phyloP scores from a whole-genome alignment of 805 yeast genomes.

The Saccharomycopsis fermentans region DNA sequence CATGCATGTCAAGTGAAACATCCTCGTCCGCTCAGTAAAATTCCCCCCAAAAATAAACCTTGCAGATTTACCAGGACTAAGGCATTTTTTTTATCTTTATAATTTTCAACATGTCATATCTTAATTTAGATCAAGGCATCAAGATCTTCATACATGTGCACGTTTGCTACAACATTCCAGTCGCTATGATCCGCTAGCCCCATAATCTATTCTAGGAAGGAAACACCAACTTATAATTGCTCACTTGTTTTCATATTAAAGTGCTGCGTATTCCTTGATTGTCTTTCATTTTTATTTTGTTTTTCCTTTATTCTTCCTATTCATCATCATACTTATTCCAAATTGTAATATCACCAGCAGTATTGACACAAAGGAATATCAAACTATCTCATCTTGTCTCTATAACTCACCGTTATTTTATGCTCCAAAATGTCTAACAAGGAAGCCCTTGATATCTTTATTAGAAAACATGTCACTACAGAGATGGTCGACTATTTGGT shows the following conservation, averaged over 20 bases:
- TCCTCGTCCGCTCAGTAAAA: not conserved
- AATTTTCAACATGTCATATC: not conserved
- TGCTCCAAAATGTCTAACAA: conserved; percentile 15
- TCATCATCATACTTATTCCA: not conserved
- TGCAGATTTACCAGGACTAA: not conserved
- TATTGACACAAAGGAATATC: not conserved
- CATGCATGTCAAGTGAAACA: conserved; percentile 1
- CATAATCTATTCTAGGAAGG: not conserved
- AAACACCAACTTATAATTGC: not conserved
- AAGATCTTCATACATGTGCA: not conserved
- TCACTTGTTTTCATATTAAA: not conserved
- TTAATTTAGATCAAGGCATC: not conserved
- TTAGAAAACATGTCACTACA: conserved; percentile 19
- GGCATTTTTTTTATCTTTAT: not conserved
- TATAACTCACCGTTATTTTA: not conserved
- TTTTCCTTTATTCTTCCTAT: not conserved
- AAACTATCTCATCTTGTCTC: not conserved
- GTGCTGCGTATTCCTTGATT: not conserved
- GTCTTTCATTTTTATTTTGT: not conserved
- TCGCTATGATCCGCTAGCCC: not conserved
- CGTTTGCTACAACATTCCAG: not conserved
- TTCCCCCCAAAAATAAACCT: not conserved
- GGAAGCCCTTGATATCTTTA: conserved; percentile 17
- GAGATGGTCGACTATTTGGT: conserved; percentile 19
- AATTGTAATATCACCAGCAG: not conserved